These are phyloP conservation scores for Phoma sp. DNA, from an alignment of 2,329 filamentous ascomycete species.

Conservation along the genomic window DNA sequence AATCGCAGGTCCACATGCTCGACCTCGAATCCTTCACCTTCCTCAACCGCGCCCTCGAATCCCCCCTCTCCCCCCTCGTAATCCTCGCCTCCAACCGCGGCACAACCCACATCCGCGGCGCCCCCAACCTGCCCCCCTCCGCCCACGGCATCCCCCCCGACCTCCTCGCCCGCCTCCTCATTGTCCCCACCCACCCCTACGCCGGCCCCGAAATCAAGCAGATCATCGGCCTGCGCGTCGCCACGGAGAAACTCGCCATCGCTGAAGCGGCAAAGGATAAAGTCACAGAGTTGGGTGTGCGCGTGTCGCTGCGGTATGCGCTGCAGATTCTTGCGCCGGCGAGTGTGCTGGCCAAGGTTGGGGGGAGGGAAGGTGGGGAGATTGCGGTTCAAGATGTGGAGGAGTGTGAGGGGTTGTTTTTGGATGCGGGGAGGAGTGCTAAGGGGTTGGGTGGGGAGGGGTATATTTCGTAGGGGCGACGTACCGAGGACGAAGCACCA, in stretches of 20 bases:
- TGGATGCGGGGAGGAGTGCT: constrained; percentile 59
- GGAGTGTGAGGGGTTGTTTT: constrained; percentile 57
- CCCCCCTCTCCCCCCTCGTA: constrained; percentile 92
- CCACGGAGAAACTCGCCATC: constrained; percentile 80
- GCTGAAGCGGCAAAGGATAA: constrained; percentile 85
- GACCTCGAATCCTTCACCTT: constrained; percentile 99
- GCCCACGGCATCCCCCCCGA: constrained; percentile 95
- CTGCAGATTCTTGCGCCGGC: constrained; percentile 89
- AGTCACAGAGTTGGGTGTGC: constrained; percentile 84
- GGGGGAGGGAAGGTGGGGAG: constrained; percentile 54
- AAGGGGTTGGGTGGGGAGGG: constrained; percentile 40
- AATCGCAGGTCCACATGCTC: constrained; percentile 98
- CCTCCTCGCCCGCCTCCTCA: constrained; percentile 90
- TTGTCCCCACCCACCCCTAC: constrained; percentile 94
- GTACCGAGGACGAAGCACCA: too few species aligned
- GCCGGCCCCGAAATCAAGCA: constrained; percentile 86
- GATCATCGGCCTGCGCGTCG: constrained; percentile 85
- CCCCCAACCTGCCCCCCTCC: constrained; percentile 68
- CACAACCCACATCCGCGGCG: constrained; percentile 88
- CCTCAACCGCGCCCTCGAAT: constrained; percentile 97
- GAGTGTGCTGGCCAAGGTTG: constrained; percentile 85
- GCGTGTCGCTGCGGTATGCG: constrained; percentile 90
- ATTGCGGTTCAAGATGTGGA: constrained; percentile 64
- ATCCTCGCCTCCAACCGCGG: constrained; percentile 97
- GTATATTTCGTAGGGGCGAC: constrained; percentile 43